Evolutionary conservation across 768 basidiomycete genomes (phyloP), one percentile per base, ranked within the genome.

Genomic region (Termitomyces sp.): DNA sequence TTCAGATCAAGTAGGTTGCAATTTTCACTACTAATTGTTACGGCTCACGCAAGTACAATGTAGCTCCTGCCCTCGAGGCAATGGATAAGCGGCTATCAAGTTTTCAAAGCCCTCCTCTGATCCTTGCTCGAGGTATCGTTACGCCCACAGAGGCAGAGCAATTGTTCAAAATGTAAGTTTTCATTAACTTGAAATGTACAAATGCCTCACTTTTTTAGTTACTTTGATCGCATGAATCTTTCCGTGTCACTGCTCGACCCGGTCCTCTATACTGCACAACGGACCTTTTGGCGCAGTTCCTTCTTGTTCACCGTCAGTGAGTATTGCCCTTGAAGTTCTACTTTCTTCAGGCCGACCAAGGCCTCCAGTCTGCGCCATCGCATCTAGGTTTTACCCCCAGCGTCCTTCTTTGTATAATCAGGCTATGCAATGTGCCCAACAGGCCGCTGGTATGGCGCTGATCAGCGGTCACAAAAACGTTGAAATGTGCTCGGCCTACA

Each of bases 281-380:
- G 77, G 59, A 89, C 90, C 1, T 87, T 84, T 60, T 84, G 84
- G 69, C 82, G 94, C 21, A 91, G 88, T 62, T 91, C 93, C 2
- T 96, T 96, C 74, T 69, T 98, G 37, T 93, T 96, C 70, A 95
- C 94, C 32, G 90, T 93, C 55, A 82, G 90, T 92, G 62, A 80
- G 84, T 82, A 60, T 28, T 19, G 40, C 38, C 19, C 44, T 26
- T 9, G 1, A 22, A 17, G 34, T 22, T n/a, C 15, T 43, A 11
- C 24, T 34, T 38, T 7, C 11, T 32, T 19, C 6, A n/a, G 9
- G 21, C 38, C 53, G 7, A 60, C 12, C 17, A 24, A 17, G 30
- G 19, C 24, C 28, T 49, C n/a, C 64, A 90, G 89, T 97, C 40
- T 96, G 93, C 66, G 93, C 90, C 2, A 82, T 94, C 54, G 84